A percentile compares a stretch with the other conserved stretches of the same genome.
phyloP scores from a whole-genome alignment of 2,329 filamentous ascomycete species.

The Fusarium tjaetaba region DNA sequence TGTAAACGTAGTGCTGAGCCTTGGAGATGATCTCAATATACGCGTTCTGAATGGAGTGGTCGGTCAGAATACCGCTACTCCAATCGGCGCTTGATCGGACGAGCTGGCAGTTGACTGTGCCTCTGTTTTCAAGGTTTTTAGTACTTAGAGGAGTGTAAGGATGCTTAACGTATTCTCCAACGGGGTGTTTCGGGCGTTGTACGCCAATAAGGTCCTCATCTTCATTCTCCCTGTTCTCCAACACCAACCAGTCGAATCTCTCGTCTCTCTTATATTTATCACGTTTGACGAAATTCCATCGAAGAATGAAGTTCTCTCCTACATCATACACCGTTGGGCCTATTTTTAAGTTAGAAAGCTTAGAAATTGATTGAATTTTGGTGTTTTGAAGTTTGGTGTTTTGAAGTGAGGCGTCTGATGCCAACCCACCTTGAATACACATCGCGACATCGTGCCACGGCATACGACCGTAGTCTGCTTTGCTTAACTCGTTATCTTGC shows the following conservation, averaged over 20 bases:
- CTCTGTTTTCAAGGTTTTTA: conserved; percentile 72
- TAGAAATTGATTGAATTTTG: too few species aligned
- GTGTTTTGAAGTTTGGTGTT: too few species aligned
- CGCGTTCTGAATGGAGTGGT: conserved; percentile 88
- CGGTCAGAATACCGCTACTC: conserved; percentile 88
- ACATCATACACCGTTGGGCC: too few species aligned
- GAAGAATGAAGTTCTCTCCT: conserved; percentile 90
- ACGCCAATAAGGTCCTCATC: conserved; percentile 90
- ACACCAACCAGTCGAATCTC: conserved; percentile 83
- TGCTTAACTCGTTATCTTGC: conserved; percentile 92
- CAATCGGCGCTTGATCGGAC: conserved; percentile 93
- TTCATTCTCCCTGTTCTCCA: conserved; percentile 79
- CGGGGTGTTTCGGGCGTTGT: conserved; percentile 87
- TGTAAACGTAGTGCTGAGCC: conserved; percentile 93
- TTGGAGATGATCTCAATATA: conserved; percentile 86
- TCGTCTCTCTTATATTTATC: conserved; percentile 96
- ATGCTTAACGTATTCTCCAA: conserved; percentile 87
- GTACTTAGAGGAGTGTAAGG: conserved; percentile 75
- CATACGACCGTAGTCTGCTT: conserved; percentile 93
- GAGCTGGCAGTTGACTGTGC: conserved; percentile 83
- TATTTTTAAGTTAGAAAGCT: too few species aligned
- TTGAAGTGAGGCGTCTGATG: too few species aligned
- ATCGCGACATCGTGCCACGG: conserved; percentile 92
- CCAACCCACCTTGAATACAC: conserved; percentile 2
- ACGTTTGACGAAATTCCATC: conserved; percentile 97